Evolutionary conservation across 148 eudicot genomes (phyloP), one percentile per base, ranked within the genome.

Genomic region (Diospyros kaki): DNA sequence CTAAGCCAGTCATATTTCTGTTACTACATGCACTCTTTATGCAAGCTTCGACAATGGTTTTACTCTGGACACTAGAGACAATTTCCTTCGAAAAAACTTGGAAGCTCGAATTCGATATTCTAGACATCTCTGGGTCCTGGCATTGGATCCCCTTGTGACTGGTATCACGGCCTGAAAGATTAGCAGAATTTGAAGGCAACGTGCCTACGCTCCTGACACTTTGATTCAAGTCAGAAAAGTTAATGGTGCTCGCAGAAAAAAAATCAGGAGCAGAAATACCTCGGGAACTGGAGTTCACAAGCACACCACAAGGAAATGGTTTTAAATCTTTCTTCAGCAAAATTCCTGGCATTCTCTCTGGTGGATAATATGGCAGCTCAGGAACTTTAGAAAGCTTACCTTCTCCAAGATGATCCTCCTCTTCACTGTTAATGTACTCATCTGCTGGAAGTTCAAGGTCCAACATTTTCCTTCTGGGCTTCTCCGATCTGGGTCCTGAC

Each of bases 381-480:
- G 76, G 58, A 58, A 67, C 61, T 12, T 62, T 69, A 44, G 51
- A 56, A 6, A 61, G 66, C 13, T 68, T 63, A 3, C 54, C 58
- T 38, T 75, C 81, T 64, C 72, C 58, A n/a, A 75, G 58, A 42
- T 60, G 45, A 43, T 73, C 82, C 70, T 44, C 74, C 52, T 76
- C 84, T 68, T 81, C 86, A 81, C 53, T 58, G 41, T 76, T 76
- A 18, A 81, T 69, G 50, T 81, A 84, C 44, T 65, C 75, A 78
- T 84, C 87, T 63, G 80, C 84, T 12, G 82, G 82, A 76, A 84
- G 87, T 55, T 81, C 82, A 58, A 84, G 87, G 53, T 84, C 79
- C 69, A 84, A 84, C 17, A 66, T n/a, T 73, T 77, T 81, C 73
- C 82, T 73, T 14, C 73, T 78, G 5, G 79, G 46, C 58, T 60